Evolutionary conservation across 306 rosid species (phyloP), one percentile per base, ranked within the genome.

Genomic region (Coriaria nepalensis): DNA sequence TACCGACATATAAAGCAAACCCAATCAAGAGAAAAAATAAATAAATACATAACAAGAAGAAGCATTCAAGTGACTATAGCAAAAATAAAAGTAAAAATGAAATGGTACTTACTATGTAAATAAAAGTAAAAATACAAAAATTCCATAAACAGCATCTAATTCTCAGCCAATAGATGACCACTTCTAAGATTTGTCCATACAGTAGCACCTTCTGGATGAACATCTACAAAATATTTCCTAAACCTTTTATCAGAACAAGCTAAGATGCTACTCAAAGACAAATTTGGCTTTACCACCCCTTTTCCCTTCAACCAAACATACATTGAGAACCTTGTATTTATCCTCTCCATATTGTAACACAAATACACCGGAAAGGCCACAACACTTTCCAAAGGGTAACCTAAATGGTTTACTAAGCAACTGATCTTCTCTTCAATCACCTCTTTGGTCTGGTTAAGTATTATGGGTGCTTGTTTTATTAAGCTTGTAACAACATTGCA

Each of bases 141-240:
- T n/a, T n/a, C n/a, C n/a, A n/a, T n/a, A n/a, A n/a, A n/a, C n/a
- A n/a, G n/a, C n/a, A n/a, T n/a, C n/a, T n/a, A n/a, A n/a, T n/a
- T n/a, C n/a, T n/a, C n/a, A n/a, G n/a, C n/a, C n/a, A n/a, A n/a
- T n/a, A n/a, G n/a, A n/a, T n/a, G n/a, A n/a, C n/a, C n/a, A n/a
- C 35, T 66, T 57, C 68, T 66, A 35, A 79, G 52, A 51, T 57
- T 48, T 52, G 72, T 61, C 96, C 96, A 82, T 50, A 52, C 37
- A 40, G 60, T 50, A 39, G 81, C 81, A 57, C 93, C 88, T 72
- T 79, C 74, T 4, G 83, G 83, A 59, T 86, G 90, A 20, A 65
- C 61, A 71, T 82, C 65, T 14, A 86, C 96, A 61, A 65, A 74
- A 50, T 65, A 74, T 60, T 59, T 79, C 47, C 56, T 70, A 70